phyloP scores from a whole-genome alignment of 208 protist species.

The Trypanosoma lewisi region DNA sequence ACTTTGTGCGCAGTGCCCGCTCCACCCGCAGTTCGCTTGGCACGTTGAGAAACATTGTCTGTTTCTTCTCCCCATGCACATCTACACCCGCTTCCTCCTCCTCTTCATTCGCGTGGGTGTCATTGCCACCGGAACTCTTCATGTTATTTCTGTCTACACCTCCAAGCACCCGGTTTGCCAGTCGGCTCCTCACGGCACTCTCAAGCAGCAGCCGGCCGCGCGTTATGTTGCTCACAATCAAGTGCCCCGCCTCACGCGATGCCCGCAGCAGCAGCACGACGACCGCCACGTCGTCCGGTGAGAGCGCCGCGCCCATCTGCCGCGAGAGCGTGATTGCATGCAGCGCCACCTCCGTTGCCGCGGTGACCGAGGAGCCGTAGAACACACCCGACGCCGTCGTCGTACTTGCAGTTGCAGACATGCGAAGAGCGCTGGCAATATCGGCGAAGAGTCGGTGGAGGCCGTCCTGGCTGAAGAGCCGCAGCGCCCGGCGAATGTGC shows the following conservation, averaged over 20 bases:
- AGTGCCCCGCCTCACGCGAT: constrained; percentile 52
- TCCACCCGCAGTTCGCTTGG: constrained; percentile 40
- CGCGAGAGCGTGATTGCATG: constrained; percentile 64
- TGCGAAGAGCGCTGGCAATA: constrained; percentile 7
- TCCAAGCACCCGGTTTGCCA: constrained; percentile 43
- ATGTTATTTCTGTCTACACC: background rate
- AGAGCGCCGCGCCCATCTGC: constrained; percentile 51
- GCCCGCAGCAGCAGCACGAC: constrained; percentile 58
- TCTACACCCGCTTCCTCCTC: constrained; percentile 12
- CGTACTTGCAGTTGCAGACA: background rate
- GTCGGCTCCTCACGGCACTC: constrained; percentile 46
- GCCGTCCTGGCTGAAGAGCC: constrained; percentile 11
- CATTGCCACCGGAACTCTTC: background rate
- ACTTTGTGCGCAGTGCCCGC: constrained; percentile 47
- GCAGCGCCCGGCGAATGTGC: constrained; percentile 53
- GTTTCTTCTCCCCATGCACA: no score
- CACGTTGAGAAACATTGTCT: constrained; percentile 52
- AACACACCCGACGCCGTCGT: constrained; percentile 2
- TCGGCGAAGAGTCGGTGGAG: constrained; percentile 16
- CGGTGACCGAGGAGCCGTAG: constrained; percentile 41
- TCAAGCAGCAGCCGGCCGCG: constrained; percentile 68
- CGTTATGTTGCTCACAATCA: constrained; percentile 35
- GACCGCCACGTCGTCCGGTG: constrained; percentile 37
- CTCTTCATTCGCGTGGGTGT: background rate
- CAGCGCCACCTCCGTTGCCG: constrained; percentile 48